Evolutionary conservation across 2,329 filamentous ascomycete genomes (phyloP), one percentile per base, ranked within the genome.

Genomic region (Arachnopeziza araneosa): DNA sequence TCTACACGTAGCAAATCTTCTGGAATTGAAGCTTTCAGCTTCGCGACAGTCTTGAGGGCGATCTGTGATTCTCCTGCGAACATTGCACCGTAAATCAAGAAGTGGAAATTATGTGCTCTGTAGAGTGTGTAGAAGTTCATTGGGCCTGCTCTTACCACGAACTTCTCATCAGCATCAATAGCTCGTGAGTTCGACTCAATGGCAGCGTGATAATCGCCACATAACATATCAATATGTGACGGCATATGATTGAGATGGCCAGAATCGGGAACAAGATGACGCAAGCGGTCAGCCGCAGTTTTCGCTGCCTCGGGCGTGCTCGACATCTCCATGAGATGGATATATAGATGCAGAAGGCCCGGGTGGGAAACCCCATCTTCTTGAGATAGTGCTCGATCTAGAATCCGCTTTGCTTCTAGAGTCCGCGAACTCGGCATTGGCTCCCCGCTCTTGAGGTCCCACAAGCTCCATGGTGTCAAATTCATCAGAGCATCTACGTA

Each of bases 311-410:
- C 88, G 0, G 88, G 88, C 0, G 76, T 79, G 0, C 77, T 75
- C 0, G 88, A 91, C 88, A 91, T 91, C 69, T 92, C 89, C 78
- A 90, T 88, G 2, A 90, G 80, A 66, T 91, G 88, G 49, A 91
- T 89, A 71, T 92, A 92, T 32, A 91, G 74, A 71, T 93, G 89
- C 6, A 91, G 76, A 0, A 92, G 72, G 0, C 89, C 89, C 0
- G 89, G 86, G 67, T 95, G 90, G 7, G 75, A 66, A 2, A 77
- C 71, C 0, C 77, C 81, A 19, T 76, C 78, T 1, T 78, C 71
- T 2, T 78, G 75, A 1, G 72, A 68, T 21, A 93, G 73, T 0
- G 84, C 85, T 2, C 71, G 74, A 32, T 90, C 86, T 1, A 90
- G 76, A 0, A 87, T 76, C 0, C 60, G 62, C 66, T 86, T 87